phyloP scores from a whole-genome alignment of 768 basidiomycete genomes.

The Cyclocybe cylindracea region DNA sequence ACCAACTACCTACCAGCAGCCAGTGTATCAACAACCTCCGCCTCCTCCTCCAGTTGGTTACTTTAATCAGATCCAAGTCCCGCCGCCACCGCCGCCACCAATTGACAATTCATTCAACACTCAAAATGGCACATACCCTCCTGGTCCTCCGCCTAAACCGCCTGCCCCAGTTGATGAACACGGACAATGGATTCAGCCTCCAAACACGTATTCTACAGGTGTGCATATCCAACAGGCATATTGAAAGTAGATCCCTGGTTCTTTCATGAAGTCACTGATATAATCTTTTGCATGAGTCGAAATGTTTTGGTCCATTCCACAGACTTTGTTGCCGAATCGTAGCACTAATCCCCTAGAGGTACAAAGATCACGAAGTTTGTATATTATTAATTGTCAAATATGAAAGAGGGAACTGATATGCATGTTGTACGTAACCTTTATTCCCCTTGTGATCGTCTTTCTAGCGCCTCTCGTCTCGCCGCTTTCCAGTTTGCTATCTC shows the following conservation, averaged over 20 bases:
- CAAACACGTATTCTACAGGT: constrained; percentile 9
- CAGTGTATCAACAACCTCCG: constrained; percentile 28
- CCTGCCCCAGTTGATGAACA: constrained; percentile 33
- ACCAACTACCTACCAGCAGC: constrained; percentile 42
- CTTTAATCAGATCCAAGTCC: constrained; percentile 26
- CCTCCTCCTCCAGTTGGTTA: constrained; percentile 37
- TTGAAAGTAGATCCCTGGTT: constrained; percentile 3
- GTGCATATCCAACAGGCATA: constrained; percentile 18
- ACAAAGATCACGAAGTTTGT: not conserved
- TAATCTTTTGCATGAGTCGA: no score
- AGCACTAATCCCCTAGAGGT: not conserved
- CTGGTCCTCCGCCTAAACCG: constrained; percentile 40
- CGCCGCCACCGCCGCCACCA: constrained; percentile 38
- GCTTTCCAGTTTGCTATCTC: constrained; percentile 82
- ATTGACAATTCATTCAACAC: constrained; percentile 10
- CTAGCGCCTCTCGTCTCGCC: constrained; percentile 23
- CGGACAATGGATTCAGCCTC: constrained; percentile 34
- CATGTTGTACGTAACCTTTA: not conserved
- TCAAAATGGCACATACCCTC: constrained; percentile 28
- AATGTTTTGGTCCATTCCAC: no score
- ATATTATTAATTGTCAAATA: not conserved
- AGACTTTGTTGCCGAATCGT: not conserved
- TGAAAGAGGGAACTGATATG: not conserved
- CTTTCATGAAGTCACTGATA: no score
- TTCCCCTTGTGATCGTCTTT: constrained; percentile 5